Base-by-base conservation (phyloP, 2,329 filamentous ascomycete species). In the Grosmannia penicillata region DNA sequence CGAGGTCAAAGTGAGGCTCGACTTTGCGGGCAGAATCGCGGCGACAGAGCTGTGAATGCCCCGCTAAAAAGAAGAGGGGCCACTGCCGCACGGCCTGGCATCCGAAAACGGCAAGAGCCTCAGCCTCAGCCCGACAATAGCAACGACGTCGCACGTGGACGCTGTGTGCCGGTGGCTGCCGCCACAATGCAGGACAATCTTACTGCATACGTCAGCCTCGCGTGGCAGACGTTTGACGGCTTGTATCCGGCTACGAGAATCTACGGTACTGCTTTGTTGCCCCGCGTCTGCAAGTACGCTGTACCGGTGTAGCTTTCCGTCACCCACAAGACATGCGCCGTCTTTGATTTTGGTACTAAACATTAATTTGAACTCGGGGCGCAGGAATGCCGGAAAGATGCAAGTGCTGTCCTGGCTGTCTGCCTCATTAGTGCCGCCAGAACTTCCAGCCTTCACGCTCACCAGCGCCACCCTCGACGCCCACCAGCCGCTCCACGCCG, bases 371-470 rank as follows among this genome's bases (percentile, higher is more conserved):
- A 21, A 26, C 19, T 6, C 14, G 23, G 9, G 17, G 19, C n/a
- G 3, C 4, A 17, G 15, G 10, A 33, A 7, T 33, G n/a, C n/a
- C 11, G 18, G 19, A 23, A 24, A 15, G 31, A 24, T n/a, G n/a
- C n/a, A n/a, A n/a, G n/a, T 6, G 6, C 19, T 24, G 8, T 17
- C 6, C 15, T 14, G 14, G 6, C 25, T 11, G 18, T 4, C 34
- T 33, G 21, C 18, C 31, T 13, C 30, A 32, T 21, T 22, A 37
- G 8, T 38, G 40, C 4, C 44, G 46, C 84, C 84, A 91, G 55
- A 89, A 91, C 54, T 87, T 87, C 83, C 83, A 91, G 3, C 82
- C 82, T 49, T 84, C 78, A 44, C 79, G 63, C 52, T 80, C 78
- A 33, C 80, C 78, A 1, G 64, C 67, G 19, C 72, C 67, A 4